Evolutionary conservation across 495 filamentous ascomycete species (phyloP).

Genomic region (Tetracladium marchalianum): DNA sequence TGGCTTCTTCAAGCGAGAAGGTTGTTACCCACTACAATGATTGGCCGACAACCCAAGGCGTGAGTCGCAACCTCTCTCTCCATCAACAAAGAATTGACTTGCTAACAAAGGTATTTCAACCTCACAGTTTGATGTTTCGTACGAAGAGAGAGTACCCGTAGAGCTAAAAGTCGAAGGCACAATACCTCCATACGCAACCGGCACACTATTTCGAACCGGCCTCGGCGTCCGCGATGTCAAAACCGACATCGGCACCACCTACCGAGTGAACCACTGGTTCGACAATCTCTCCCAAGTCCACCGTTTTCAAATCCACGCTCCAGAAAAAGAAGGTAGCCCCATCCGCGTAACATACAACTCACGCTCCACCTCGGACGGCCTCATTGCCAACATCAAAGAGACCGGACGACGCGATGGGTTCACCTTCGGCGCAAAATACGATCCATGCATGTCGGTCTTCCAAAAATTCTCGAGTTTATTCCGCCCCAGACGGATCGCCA

Average conservation of each 20-base stretch:
- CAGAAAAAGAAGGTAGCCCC: conserved; percentile 13
- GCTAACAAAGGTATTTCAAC: not conserved
- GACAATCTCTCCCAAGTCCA: conserved; percentile 70
- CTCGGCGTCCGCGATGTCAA: conserved; percentile 51
- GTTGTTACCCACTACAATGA: conserved; percentile 2
- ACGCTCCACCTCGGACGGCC: conserved; percentile 47
- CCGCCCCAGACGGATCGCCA: conserved; percentile 1
- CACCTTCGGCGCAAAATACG: conserved; percentile 52
- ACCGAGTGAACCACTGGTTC: conserved; percentile 62
- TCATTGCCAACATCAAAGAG: conserved; percentile 42
- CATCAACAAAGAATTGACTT: not conserved
- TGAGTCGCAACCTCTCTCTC: not conserved
- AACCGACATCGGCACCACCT: conserved; percentile 42
- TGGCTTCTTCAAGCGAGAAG: too few species aligned
- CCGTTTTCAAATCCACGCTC: conserved; percentile 39
- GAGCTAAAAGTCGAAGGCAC: conserved; percentile 27
- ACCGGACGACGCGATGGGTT: conserved; percentile 36
- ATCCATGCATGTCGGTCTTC: conserved; percentile 62
- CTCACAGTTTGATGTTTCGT: conserved; percentile 33
- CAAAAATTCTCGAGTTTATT: conserved; percentile 53
- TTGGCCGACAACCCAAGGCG: conserved; percentile 4
- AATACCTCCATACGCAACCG: conserved; percentile 38
- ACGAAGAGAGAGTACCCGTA: conserved; percentile 34
- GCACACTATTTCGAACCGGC: conserved; percentile 63
- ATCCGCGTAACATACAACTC: conserved; percentile 60